A percentile compares a stretch with the other conserved stretches of the same genome.
Evolutionary conservation across 1,139 yeast genomes (phyloP).

Genomic region (Arxiozyma bovina): DNA sequence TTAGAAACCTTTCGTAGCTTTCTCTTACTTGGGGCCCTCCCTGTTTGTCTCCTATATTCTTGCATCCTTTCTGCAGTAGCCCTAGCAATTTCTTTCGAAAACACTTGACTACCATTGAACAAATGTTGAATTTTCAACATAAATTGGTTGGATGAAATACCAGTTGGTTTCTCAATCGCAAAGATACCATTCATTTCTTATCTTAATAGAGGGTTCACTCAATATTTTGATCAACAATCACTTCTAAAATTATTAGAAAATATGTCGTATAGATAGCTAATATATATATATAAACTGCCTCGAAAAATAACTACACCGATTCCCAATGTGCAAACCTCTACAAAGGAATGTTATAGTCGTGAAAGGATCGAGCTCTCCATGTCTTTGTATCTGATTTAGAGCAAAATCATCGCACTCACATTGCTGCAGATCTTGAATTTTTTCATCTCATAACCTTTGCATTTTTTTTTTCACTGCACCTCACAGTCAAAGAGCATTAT

Average conservation of each 20-base stretch:
- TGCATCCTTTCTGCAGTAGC: slow-evolving; percentile 42
- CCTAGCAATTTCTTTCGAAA: slow-evolving; percentile 46
- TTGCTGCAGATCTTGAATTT: not conserved
- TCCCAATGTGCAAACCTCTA: too few relatives aligned
- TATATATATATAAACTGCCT: too few relatives aligned
- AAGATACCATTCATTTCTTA: slow-evolving; percentile 70
- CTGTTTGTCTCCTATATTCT: slow-evolving; percentile 37
- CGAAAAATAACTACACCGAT: too few relatives aligned
- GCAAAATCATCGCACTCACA: not conserved
- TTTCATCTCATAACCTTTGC: not conserved
- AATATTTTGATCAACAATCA: not conserved
- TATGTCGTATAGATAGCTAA: too few relatives aligned
- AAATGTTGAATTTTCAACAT: slow-evolving; percentile 55
- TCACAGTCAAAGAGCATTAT: not conserved
- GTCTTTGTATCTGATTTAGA: not conserved
- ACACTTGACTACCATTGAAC: slow-evolving; percentile 53
- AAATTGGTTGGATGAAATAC: slow-evolving; percentile 70
- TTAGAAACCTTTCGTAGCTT: slow-evolving; percentile 43
- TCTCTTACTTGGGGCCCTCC: slow-evolving; percentile 35
- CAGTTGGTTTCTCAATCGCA: slow-evolving; percentile 88
- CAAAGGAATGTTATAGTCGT: too few relatives aligned
- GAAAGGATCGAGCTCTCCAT: not conserved
- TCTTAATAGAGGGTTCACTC: not conserved
- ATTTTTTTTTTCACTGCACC: not conserved
- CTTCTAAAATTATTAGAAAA: not conserved